Evolutionary conservation across 1,139 yeast genomes (phyloP).

Genomic region (Pichiaceae sp.): DNA sequence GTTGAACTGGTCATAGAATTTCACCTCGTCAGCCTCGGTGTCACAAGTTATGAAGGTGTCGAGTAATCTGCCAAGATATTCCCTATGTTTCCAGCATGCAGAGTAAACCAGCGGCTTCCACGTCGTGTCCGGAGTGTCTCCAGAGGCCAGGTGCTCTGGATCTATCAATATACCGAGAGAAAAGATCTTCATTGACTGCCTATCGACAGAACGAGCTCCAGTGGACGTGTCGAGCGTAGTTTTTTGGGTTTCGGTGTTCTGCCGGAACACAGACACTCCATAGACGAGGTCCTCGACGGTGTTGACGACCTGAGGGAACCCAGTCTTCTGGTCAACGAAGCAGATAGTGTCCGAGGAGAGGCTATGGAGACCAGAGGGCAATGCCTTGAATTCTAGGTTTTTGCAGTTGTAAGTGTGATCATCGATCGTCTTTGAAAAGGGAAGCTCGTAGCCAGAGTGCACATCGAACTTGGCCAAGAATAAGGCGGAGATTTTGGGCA

Average conservation of each 20-base stretch:
- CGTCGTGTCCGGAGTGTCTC: background rate
- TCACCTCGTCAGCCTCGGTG: conserved; percentile 10
- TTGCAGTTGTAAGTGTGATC: conserved; percentile 21
- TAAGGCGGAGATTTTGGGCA: conserved; percentile 34
- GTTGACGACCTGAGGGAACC: conserved; percentile 12
- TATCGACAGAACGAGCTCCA: conserved; percentile 21
- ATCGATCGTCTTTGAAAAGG: conserved; percentile 37
- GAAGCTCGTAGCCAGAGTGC: conserved; percentile 50
- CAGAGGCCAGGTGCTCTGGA: conserved; percentile 16
- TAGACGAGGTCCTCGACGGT: conserved; percentile 22
- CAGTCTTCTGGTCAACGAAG: conserved; percentile 32
- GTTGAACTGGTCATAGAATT: conserved; percentile 19
- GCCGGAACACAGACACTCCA: conserved; percentile 43
- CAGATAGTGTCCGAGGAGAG: conserved; percentile 43
- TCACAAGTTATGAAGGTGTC: conserved; percentile 27
- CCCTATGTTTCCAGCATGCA: conserved; percentile 51
- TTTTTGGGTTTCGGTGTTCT: conserved; percentile 24
- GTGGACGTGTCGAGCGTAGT: background rate
- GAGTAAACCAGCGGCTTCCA: conserved; percentile 52
- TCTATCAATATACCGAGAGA: conserved; percentile 59
- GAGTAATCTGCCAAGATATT: conserved; percentile 36
- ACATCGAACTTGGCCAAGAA: conserved; percentile 61
- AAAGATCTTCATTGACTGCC: conserved; percentile 54
- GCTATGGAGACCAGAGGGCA: conserved; percentile 84
- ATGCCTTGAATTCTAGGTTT: conserved; percentile 60